phyloP scores from a whole-genome alignment of 306 rosid species.

The Alnus glutinosa region DNA sequence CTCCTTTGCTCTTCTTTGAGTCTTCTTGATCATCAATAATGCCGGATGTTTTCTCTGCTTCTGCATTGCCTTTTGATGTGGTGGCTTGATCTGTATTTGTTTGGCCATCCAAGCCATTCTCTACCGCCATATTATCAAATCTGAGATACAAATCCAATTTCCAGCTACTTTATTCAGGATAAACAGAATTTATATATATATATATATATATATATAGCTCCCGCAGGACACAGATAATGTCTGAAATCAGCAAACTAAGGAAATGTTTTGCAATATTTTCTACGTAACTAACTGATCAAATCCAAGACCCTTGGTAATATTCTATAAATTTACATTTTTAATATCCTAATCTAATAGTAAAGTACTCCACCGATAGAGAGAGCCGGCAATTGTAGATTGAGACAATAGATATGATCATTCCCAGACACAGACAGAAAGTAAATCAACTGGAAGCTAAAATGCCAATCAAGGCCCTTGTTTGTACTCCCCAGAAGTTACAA shows the following conservation, averaged over 20 bases:
- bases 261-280: not conserved
- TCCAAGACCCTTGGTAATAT: constrained; percentile 10
- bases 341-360: constrained; percentile 1
- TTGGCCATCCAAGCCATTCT: constrained; percentile 32
- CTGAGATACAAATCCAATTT: constrained; percentile 8
- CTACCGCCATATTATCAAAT: constrained; percentile 43
- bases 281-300: constrained; percentile 18
- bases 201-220: constrained; percentile 1
- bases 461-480: not conserved
- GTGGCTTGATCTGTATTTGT: constrained; percentile 26
- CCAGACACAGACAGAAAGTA: not conserved
- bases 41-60: constrained; percentile 24
- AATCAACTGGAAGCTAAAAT: not conserved
- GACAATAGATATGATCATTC: not conserved
- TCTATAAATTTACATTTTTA: constrained; percentile 6
- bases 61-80: constrained; percentile 34
- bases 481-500: not conserved
- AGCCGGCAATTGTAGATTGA: constrained; percentile 17
- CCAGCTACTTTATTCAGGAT: constrained; percentile 1
- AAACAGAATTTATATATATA: not conserved
- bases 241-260: constrained; percentile 6
- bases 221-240: constrained; percentile 18
- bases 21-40: constrained; percentile 22
- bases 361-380: constrained; percentile 9
- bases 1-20: constrained; percentile 33